Percentiles rank a stretch among this genome's conserved stretches.
phyloP scores from a whole-genome alignment of 345 rosid species.

The Syzygium aromaticum region DNA sequence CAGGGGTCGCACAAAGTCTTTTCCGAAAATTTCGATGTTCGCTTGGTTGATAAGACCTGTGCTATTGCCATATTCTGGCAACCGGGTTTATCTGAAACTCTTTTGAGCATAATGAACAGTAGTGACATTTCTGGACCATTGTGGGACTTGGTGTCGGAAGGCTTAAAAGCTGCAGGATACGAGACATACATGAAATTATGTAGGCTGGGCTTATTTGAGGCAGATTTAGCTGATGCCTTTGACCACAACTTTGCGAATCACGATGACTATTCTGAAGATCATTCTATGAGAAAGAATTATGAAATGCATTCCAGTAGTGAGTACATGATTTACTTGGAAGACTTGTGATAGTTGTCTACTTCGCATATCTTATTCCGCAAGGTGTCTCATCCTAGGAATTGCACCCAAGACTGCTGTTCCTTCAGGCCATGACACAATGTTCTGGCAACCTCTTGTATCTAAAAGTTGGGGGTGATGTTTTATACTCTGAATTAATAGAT shows the following conservation, averaged over 20 bases:
- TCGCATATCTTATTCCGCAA: neutral
- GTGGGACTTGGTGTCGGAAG: constrained; percentile 62
- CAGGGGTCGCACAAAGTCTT: constrained; percentile 45
- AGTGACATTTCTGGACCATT: constrained; percentile 30
- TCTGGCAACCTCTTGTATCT: neutral
- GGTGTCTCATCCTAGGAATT: neutral
- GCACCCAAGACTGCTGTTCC: neutral
- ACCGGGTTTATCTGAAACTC: constrained; percentile 32
- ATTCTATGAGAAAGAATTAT: constrained; percentile 18
- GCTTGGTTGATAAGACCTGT: constrained; percentile 55
- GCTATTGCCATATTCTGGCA: constrained; percentile 67
- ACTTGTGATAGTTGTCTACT: constrained; percentile 30
- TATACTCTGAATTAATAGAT: neutral
- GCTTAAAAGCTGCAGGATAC: constrained; percentile 52
- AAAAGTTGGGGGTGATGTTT: neutral
- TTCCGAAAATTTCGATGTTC: constrained; percentile 39
- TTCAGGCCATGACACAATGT: neutral
- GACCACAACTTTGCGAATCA: constrained; percentile 36
- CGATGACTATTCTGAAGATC: constrained; percentile 12
- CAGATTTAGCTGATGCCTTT: constrained; percentile 47
- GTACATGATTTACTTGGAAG: constrained; percentile 53
- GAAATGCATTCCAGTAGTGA: constrained; percentile 44
- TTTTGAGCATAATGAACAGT: constrained; percentile 35
- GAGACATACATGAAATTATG: constrained; percentile 56
- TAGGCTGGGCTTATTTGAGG: constrained; percentile 55